Evolutionary conservation across 257 asterid genomes (phyloP), one percentile per base, ranked within the genome.

Genomic region (Jaltomata sinuosa): DNA sequence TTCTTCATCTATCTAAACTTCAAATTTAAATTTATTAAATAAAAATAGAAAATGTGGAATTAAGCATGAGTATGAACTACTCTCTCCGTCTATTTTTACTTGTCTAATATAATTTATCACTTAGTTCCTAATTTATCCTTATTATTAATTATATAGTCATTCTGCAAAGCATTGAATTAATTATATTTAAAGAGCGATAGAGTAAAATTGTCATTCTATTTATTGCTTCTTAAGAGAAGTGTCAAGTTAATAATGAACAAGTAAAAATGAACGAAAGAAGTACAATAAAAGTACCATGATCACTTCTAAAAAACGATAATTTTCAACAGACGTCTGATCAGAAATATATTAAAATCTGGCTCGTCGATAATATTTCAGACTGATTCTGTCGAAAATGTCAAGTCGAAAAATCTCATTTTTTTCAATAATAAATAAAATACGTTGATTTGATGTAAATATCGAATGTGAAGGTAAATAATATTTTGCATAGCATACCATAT

Each of bases 341-440:
- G 1, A 64, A 7, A 32, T 18, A 65, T 3, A 8, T 40, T 12
- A 0, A 11, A 34, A 65, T 10, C 0, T 22, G 4, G 8, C 34
- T 14, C 22, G 1, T 0, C 0, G 16, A 40, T 76, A 22, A 8
- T 76, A 2, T 3, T 50, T 40, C 0, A 25, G 2, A 72, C 8
- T 14, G 34, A 11, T 42, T 40, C 1, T 6, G 11, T 40, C 31
- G 3, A 19, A 0, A 18, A 4, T 12, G 0, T 22, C 9, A 71
- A n/a, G 10, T 21, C 5, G 5, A 71, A 18, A 36, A 14, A 14
- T 38, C 5, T 64, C 18, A 11, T 25, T 5, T 38, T 36, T 6
- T 11, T 40, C 0, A n/a, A 0, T 42, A 11, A 0, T 25, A 32
- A 0, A 1, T 10, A 0, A 72, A 11, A 0, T 19, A 11, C 1